Conservation (phyloP, 306 rosid species). For the Alnus glutinosa region DNA sequence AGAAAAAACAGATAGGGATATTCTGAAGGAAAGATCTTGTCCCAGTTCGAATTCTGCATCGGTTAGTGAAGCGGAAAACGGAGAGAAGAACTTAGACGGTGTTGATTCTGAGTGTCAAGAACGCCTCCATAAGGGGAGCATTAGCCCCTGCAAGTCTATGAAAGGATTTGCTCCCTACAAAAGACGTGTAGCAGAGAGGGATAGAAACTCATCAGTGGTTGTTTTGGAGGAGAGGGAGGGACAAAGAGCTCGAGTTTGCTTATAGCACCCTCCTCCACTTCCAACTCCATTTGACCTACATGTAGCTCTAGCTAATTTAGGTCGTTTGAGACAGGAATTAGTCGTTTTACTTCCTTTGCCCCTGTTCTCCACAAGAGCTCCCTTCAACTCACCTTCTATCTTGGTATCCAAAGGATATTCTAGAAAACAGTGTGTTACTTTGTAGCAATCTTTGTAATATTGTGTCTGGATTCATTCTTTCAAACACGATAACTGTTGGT, state of each 20-base stretch:
- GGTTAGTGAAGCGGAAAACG: slow-evolving; percentile 36
- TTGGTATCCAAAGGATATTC: neutral
- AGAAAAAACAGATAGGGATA: slow-evolving; percentile 37
- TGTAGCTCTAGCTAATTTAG: neutral
- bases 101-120: slow-evolving; percentile 40
- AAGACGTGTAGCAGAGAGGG: slow-evolving; percentile 76
- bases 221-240: slow-evolving; percentile 58
- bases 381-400: neutral
- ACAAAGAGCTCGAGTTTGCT: slow-evolving; percentile 79
- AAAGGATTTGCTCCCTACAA: slow-evolving; percentile 86
- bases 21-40: slow-evolving; percentile 47
- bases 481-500: neutral
- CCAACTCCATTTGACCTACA: neutral
- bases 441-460: neutral
- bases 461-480: neutral
- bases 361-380: neutral
- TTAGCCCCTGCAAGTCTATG: slow-evolving; percentile 37
- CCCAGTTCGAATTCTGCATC: slow-evolving; percentile 55
- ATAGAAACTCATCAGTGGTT: slow-evolving; percentile 43
- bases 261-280: slow-evolving; percentile 22
- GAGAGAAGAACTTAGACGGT: slow-evolving; percentile 43
- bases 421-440: neutral
- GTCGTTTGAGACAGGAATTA: neutral
- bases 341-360: too few species aligned
- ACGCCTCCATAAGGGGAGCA: slow-evolving; percentile 21